phyloP scores from a whole-genome alignment of 345 rosid species.

The Populus davidiana region DNA sequence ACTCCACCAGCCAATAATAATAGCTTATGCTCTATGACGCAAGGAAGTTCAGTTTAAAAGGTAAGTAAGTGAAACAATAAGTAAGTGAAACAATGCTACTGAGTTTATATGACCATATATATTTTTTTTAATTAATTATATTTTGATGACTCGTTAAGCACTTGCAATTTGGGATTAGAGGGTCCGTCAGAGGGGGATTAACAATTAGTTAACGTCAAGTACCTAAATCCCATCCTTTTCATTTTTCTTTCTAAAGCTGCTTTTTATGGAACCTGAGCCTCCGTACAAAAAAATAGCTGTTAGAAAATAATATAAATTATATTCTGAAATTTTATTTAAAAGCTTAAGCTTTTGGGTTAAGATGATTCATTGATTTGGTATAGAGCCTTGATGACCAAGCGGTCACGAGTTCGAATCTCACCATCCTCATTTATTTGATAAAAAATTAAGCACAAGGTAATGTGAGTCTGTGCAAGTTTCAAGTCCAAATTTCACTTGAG shows the following conservation, averaged over 20 bases:
- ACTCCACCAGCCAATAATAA: constrained; percentile 24
- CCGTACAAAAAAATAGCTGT: background rate
- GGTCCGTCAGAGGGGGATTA: constrained; percentile 14
- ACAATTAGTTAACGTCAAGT: constrained; percentile 23
- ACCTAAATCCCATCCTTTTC: constrained; percentile 30
- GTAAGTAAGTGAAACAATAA: constrained; percentile 18
- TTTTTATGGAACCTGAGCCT: background rate
- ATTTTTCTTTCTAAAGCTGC: background rate
- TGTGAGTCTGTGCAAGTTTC: too few species aligned
- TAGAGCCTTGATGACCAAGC: too few species aligned
- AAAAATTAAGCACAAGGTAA: too few species aligned
- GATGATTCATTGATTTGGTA: too few species aligned
- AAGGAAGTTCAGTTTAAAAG: constrained; percentile 38
- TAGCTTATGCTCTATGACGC: constrained; percentile 25
- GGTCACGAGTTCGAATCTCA: too few species aligned
- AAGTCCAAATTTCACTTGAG: too few species aligned
- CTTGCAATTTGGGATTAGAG: constrained; percentile 21
- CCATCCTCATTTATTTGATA: too few species aligned
- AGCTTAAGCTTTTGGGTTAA: too few species aligned
- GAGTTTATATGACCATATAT: constrained; percentile 15
- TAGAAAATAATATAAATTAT: too few species aligned
- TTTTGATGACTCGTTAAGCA: constrained; percentile 38
- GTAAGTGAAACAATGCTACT: constrained; percentile 14
- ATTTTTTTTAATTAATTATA: background rate
- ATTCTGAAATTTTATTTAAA: too few species aligned